phyloP scores from a whole-genome alignment of 164 flowering plant species.

The Nelumbo lutea region DNA sequence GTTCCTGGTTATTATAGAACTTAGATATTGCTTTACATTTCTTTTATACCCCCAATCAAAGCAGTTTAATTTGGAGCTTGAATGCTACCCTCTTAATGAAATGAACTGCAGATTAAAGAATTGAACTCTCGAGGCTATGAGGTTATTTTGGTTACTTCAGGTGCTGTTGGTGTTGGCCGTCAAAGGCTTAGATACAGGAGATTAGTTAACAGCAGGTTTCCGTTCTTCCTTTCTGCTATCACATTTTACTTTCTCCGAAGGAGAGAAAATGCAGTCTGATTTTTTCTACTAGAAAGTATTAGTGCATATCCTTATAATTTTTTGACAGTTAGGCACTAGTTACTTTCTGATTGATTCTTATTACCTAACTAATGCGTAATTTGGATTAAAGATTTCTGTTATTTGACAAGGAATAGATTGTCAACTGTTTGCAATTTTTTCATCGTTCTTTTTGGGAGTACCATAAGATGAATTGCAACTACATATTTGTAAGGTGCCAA shows the following conservation, averaged over 20 bases:
- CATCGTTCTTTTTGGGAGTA: no score
- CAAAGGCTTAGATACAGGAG: conserved; percentile 85
- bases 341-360: neutral
- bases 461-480: no score
- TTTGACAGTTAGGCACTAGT: neutral
- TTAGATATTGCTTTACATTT: neutral
- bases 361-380: neutral
- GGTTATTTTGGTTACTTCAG: conserved; percentile 90
- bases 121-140: conserved; percentile 69
- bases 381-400: neutral
- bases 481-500: no score
- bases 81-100: neutral
- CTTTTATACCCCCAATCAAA: neutral
- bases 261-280: neutral
- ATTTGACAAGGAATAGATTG: no score
- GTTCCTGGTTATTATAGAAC: neutral
- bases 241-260: conserved; percentile 2
- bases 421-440: no score
- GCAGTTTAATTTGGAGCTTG: neutral
- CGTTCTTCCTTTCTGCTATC: neutral
- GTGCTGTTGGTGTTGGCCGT: conserved; percentile 96
- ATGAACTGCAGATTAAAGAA: conserved; percentile 64
- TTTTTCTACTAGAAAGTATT: neutral
- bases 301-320: neutral
- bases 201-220: conserved; percentile 86